A percentile compares a stretch with the other conserved stretches of the same genome.
phyloP scores from a whole-genome alignment of 345 rosid genomes.

The Populus tremula region DNA sequence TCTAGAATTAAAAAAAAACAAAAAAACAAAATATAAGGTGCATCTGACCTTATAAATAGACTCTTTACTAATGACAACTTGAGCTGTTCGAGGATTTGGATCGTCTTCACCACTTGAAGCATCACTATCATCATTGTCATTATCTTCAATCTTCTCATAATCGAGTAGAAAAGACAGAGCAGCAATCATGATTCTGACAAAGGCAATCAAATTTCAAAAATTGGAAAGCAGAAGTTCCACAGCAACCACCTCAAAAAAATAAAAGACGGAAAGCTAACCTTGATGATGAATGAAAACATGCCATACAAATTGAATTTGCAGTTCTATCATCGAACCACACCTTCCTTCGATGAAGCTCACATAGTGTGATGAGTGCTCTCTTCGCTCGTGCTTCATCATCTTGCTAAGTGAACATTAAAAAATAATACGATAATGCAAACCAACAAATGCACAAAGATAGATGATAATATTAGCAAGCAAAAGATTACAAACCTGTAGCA shows the following conservation, averaged over 20 bases:
- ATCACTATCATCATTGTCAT: conserved; percentile 61
- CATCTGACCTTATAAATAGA: conserved; percentile 71
- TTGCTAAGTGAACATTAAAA: conserved; percentile 41
- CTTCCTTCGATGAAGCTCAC: conserved; percentile 76
- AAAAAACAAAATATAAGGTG: neutral
- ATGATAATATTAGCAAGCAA: neutral
- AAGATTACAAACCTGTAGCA: conserved; percentile 56
- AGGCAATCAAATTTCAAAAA: conserved; percentile 6
- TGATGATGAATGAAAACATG: conserved; percentile 81
- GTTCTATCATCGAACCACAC: conserved; percentile 92
- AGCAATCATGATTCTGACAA: conserved; percentile 76
- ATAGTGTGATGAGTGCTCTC: conserved; percentile 66
- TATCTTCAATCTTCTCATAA: conserved; percentile 77
- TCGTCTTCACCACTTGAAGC: conserved; percentile 72
- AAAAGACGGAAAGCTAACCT: conserved; percentile 41
- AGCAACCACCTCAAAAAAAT: neutral
- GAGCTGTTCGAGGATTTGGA: conserved; percentile 36
- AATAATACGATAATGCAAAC: neutral
- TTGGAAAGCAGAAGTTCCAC: neutral
- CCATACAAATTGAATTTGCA: conserved; percentile 84
- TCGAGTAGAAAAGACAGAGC: conserved; percentile 79
- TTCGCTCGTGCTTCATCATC: conserved; percentile 79
- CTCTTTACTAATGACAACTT: conserved; percentile 58
- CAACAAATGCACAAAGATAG: neutral
- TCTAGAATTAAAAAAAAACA: neutral